Evolutionary conservation across 768 basidiomycete genomes (phyloP).

Genomic region (Mycena albidolilacea): DNA sequence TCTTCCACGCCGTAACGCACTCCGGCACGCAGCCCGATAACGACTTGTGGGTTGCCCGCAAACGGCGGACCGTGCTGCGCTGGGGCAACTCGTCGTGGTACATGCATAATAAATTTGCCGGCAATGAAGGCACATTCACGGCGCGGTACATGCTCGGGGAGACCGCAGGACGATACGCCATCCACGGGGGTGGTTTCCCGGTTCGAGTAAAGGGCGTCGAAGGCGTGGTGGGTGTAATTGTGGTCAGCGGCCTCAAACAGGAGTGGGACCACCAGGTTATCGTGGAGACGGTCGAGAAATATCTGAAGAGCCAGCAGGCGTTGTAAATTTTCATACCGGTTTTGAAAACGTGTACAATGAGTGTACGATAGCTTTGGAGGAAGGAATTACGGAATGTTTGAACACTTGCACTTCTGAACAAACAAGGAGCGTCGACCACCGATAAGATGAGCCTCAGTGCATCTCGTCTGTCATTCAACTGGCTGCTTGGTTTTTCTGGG

Average conservation of each 20-base stretch:
- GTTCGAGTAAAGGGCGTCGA: slow-evolving; percentile 52
- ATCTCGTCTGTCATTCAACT: too few species aligned
- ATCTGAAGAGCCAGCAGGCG: slow-evolving; percentile 37
- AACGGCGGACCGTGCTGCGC: slow-evolving; percentile 48
- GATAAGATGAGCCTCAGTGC: too few species aligned
- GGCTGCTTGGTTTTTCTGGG: too few species aligned
- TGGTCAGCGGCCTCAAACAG: slow-evolving; percentile 50
- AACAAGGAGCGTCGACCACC: too few species aligned
- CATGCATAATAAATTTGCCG: slow-evolving; percentile 40
- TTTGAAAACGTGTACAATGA: not conserved
- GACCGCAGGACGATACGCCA: slow-evolving; percentile 45
- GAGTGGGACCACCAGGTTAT: slow-evolving; percentile 50
- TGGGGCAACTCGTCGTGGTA: slow-evolving; percentile 48
- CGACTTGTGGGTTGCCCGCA: slow-evolving; percentile 52
- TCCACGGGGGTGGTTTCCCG: slow-evolving; percentile 53
- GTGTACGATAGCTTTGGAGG: not conserved
- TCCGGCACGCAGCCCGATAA: slow-evolving; percentile 50
- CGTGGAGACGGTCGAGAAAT: slow-evolving; percentile 47
- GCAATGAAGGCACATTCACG: slow-evolving; percentile 32
- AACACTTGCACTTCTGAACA: not conserved
- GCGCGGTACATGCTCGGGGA: slow-evolving; percentile 45
- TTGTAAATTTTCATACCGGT: slow-evolving; percentile 7
- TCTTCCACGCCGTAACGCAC: slow-evolving; percentile 48
- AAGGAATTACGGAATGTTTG: not conserved
- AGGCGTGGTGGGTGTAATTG: slow-evolving; percentile 52